Percentiles rank a stretch among this genome's conserved stretches.
Conservation (phyloP, 345 rosid genomes). For the Durio zibethinus region DNA sequence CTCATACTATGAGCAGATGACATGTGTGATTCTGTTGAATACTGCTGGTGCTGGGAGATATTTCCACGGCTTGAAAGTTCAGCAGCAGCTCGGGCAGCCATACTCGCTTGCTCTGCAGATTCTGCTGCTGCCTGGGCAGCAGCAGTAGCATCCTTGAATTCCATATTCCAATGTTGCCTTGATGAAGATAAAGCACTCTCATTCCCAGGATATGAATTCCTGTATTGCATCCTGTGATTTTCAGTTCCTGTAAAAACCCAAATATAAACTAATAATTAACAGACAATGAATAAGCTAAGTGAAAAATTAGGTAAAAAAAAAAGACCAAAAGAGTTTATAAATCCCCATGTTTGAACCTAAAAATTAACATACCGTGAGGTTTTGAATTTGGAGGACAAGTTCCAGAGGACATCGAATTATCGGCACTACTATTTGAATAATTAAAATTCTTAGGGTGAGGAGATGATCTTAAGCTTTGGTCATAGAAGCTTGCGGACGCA, state of each 20-base stretch:
- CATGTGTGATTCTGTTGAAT: conserved; percentile 36
- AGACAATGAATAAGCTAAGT: not conserved
- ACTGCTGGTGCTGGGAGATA: conserved; percentile 31
- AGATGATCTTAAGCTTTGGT: conserved; percentile 33
- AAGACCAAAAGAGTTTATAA: not conserved
- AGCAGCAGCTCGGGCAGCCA: conserved; percentile 96
- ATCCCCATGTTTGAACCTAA: not conserved
- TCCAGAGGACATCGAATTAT: conserved; percentile 18
- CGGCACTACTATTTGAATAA: conserved; percentile 23
- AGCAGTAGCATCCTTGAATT: conserved; percentile 76
- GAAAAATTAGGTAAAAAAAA: not conserved
- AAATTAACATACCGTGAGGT: conserved; percentile 37
- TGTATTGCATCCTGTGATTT: conserved; percentile 35
- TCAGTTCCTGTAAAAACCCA: conserved; percentile 37
- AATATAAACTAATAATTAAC: conserved; percentile 2
- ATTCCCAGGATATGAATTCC: conserved; percentile 38
- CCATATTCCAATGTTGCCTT: conserved; percentile 54
- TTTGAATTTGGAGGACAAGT: conserved; percentile 29
- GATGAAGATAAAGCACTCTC: conserved; percentile 26
- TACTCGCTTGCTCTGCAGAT: conserved; percentile 93
- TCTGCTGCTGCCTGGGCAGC: conserved; percentile 98
- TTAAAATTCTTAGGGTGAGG: conserved; percentile 29
- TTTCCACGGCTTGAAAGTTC: conserved; percentile 72
- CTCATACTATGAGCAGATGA: conserved; percentile 28
- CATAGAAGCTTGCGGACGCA: conserved; percentile 25